Evolutionary conservation across 495 filamentous ascomycete species (phyloP), one percentile per base, ranked within the genome.

Genomic region (Penicillium desertorum): DNA sequence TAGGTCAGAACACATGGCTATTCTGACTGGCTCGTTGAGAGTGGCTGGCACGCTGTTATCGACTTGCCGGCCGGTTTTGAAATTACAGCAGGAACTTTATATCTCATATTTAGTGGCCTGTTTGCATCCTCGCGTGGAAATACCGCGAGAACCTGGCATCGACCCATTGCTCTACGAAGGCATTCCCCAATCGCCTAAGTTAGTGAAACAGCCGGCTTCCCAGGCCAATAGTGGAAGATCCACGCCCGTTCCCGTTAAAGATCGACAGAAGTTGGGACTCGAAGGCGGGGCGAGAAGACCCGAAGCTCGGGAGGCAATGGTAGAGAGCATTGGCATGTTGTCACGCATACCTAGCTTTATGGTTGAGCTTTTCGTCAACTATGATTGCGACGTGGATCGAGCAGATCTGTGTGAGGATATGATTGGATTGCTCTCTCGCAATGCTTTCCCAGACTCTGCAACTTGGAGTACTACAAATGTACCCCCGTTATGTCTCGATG

Each of bases 391-490:
- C 61, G 86, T 92, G 34, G 90, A 98, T 69, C 86, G 95, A 29
- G 87, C 85, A 36, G 94, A 98, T 71, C 71, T 99, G 3, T 99
- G 95, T 64, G 90, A 95, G 71, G 94, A 99, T 65, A 86, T 98
- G 81, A 84, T 99, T 44, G 93, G 94, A 3, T 73, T 99, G 37
- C 79, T 99, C 37, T 92, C 94, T 27, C 81, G 94, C 54, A 98
- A 96, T 65, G 94, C 94, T 10, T 91, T 99, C 62, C 94, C 94
- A 8, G 94, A 99, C 66, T 96, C 94, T 3, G 95, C 92, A 11
- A 98, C 93, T 22, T 99, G 94, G 94, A 99, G 94, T 70, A 99
- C 94, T 0, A 97, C 94, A 25, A 99, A 95, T 68, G 94, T 99
- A 11, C 94, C 94, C 17, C 94, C 95, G 3, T 72, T 99, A 19